Percentiles rank a stretch among this genome's conserved stretches.
phyloP scores from a whole-genome alignment of 805 yeast genomes.

The Debaryomyces castellii region DNA sequence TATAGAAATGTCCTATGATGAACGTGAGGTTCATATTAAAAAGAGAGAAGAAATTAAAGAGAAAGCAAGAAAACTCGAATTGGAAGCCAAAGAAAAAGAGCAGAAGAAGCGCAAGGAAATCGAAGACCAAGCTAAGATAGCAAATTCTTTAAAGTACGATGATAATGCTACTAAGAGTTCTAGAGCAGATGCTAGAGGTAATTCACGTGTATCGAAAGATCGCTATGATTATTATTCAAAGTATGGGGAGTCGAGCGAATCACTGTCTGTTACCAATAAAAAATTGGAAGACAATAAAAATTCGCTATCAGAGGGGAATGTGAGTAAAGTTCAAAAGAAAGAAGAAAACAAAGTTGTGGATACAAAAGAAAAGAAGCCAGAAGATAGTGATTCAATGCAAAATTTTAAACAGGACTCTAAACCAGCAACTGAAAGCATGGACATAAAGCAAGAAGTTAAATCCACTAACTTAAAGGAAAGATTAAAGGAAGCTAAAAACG shows the following conservation, averaged over 20 bases:
- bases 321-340: not conserved
- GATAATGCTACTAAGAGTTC: conserved; percentile 12
- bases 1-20: conserved; percentile 48
- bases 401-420: not conserved
- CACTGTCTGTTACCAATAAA: too few relatives aligned
- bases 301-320: not conserved
- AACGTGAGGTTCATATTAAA: conserved; percentile 25
- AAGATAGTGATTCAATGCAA: not conserved
- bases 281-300: not conserved
- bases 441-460: conserved; percentile 2
- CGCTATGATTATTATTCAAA: conserved; percentile 34
- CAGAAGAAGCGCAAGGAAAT: conserved; percentile 11
- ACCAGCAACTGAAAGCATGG: not conserved
- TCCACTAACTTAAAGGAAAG: conserved; percentile 6
- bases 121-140: conserved; percentile 2
- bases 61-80: conserved; percentile 12
- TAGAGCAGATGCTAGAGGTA: conserved; percentile 13
- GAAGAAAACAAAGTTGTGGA: not conserved
- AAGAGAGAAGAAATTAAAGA: conserved; percentile 22
- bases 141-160: conserved; percentile 16
- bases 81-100: conserved; percentile 12
- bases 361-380: not conserved
- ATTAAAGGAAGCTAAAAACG: conserved; percentile 8
- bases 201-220: conserved; percentile 15
- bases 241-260: conserved; percentile 11